Evolutionary conservation across 192 early-diverging fungal species (phyloP).

Genomic region (Backusella parvicylindrica): DNA sequence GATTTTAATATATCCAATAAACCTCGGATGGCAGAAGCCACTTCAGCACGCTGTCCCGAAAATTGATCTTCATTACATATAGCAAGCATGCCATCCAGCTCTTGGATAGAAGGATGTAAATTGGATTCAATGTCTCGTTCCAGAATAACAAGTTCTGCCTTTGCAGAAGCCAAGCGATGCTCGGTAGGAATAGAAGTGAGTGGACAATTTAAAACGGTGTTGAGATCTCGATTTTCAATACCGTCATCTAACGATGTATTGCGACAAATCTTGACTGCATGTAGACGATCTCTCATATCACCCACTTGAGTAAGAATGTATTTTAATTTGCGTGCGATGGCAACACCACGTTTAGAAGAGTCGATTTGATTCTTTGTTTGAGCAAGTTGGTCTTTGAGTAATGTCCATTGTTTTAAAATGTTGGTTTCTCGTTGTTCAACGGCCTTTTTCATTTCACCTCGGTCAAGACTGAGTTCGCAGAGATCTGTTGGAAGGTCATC

Average conservation of each 20-base stretch:
- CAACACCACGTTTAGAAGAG: background rate
- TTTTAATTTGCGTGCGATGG: slow-evolving; percentile 21
- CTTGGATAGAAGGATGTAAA: slow-evolving; percentile 21
- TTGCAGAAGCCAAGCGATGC: slow-evolving; percentile 15
- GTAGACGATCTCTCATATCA: slow-evolving; percentile 15
- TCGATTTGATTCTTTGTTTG: slow-evolving; percentile 18
- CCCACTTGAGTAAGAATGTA: slow-evolving; percentile 23
- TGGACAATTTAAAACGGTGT: slow-evolving; percentile 18
- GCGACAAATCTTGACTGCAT: slow-evolving; percentile 4
- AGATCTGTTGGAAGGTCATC: background rate
- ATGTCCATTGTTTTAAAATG: slow-evolving; percentile 33
- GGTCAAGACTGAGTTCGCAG: background rate
- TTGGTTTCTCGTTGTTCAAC: slow-evolving; percentile 16
- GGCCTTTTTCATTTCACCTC: slow-evolving; percentile 9
- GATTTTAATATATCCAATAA: slow-evolving; percentile 26
- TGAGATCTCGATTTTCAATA: background rate
- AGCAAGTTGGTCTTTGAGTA: slow-evolving; percentile 16
- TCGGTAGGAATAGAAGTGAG: slow-evolving; percentile 26
- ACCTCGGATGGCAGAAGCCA: slow-evolving; percentile 25
- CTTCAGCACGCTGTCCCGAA: slow-evolving; percentile 32
- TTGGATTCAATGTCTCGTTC: slow-evolving; percentile 30
- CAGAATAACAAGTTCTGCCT: slow-evolving; percentile 22
- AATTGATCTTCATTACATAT: slow-evolving; percentile 13
- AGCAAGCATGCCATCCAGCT: slow-evolving; percentile 28
- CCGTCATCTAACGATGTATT: background rate